A percentile compares a stretch with the other conserved stretches of the same genome.
phyloP scores from a whole-genome alignment of 2,329 filamentous ascomycete genomes.

The Botrytis cinerea region DNA sequence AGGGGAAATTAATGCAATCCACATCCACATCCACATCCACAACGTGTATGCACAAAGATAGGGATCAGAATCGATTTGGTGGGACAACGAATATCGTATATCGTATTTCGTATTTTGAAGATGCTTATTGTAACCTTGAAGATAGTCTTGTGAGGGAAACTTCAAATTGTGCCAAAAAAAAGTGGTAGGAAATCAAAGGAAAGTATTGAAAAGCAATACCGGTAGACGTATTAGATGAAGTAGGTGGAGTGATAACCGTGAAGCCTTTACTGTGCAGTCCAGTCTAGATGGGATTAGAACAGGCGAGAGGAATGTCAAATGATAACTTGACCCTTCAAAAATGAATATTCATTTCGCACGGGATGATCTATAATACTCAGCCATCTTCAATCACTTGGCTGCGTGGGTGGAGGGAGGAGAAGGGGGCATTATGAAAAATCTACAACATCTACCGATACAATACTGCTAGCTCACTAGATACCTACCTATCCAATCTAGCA shows the following conservation, averaged over 20 bases:
- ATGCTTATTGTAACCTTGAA: not conserved
- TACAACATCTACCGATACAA: not conserved
- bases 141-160: not conserved
- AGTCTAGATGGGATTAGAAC: not conserved
- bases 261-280: not conserved
- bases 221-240: not conserved
- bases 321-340: not conserved
- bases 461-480: not conserved
- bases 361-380: not conserved
- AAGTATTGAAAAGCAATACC: not conserved
- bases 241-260: not conserved
- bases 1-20: slow-evolving; percentile 9
- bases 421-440: not conserved
- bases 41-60: not conserved
- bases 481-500: not conserved
- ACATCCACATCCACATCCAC: not conserved
- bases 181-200: too few relatives aligned
- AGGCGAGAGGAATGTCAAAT: not conserved
- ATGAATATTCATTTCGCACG: not conserved
- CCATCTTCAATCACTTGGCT: not conserved
- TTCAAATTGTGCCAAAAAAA: not conserved
- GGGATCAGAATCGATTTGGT: not conserved
- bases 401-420: not conserved
- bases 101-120: not conserved
- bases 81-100: slow-evolving; percentile 7